Evolutionary conservation across 148 eudicot species (phyloP).

Genomic region (Chenopodium suecicum): DNA sequence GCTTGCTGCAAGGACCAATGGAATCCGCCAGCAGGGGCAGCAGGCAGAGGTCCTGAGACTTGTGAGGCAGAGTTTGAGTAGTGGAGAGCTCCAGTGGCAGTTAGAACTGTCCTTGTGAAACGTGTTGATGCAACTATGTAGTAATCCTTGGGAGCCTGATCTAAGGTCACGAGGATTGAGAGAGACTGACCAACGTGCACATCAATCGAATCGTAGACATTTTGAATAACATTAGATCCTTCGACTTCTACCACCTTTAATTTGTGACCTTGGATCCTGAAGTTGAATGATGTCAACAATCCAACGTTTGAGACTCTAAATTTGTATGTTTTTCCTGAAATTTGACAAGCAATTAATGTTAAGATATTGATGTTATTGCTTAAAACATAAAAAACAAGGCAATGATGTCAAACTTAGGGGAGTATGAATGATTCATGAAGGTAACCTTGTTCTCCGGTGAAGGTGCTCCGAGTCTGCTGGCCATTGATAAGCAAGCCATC

Average conservation of each 20-base stretch:
- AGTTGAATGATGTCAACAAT: constrained; percentile 66
- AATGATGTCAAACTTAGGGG: neutral
- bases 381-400: neutral
- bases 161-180: constrained; percentile 74
- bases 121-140: constrained; percentile 81
- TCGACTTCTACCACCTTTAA: constrained; percentile 95
- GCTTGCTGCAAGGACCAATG: constrained; percentile 93
- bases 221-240: constrained; percentile 78
- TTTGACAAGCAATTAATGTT: neutral
- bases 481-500: constrained; percentile 84
- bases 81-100: constrained; percentile 57
- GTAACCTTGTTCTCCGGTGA: constrained; percentile 76
- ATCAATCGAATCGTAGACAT: constrained; percentile 68
- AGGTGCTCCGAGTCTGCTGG: constrained; percentile 41
- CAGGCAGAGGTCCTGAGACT: constrained; percentile 79
- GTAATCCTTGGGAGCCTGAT: constrained; percentile 84
- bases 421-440: neutral
- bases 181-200: constrained; percentile 90
- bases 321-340: constrained; percentile 88
- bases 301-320: constrained; percentile 90
- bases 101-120: constrained; percentile 52
- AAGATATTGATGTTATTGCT: neutral
- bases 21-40: constrained; percentile 46
- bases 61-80: constrained; percentile 57
- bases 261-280: constrained; percentile 82